A percentile compares a stretch with the other conserved stretches of the same genome.
Evolutionary conservation across 768 basidiomycete species (phyloP).

Genomic region (Phanerochaete carnosa): DNA sequence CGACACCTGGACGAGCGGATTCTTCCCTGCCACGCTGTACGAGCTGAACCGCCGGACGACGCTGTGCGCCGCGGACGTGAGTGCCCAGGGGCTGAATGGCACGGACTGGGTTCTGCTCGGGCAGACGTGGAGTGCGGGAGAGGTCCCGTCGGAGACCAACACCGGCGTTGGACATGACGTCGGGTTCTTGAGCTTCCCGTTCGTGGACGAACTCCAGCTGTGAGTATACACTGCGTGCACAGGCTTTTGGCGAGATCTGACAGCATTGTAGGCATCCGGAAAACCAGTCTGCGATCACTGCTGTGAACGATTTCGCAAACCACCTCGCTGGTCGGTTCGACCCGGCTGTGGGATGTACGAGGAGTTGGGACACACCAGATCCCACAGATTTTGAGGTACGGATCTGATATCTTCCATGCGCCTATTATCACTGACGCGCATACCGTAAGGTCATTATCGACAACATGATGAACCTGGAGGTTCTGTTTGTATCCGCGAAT

Average conservation of each 20-base stretch:
- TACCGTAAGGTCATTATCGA: constrained; percentile 68
- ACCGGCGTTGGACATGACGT: constrained; percentile 63
- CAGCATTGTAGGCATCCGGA: constrained; percentile 49
- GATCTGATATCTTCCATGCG: not conserved
- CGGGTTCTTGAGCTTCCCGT: constrained; percentile 70
- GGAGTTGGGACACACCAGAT: constrained; percentile 63
- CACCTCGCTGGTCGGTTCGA: constrained; percentile 57
- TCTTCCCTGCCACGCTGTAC: constrained; percentile 61
- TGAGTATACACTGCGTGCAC: constrained; percentile 29
- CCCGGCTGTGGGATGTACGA: constrained; percentile 60
- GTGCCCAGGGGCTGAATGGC: constrained; percentile 27
- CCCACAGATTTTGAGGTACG: constrained; percentile 57
- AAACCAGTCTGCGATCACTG: constrained; percentile 53
- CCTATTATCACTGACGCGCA: not conserved
- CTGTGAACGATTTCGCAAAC: constrained; percentile 54
- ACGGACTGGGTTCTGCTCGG: constrained; percentile 58
- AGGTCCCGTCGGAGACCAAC: constrained; percentile 46
- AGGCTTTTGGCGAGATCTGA: not conserved
- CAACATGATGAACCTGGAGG: constrained; percentile 78
- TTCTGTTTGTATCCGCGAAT: constrained; percentile 55
- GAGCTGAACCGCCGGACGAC: constrained; percentile 51
- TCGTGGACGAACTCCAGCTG: constrained; percentile 58
- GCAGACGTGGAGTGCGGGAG: constrained; percentile 45
- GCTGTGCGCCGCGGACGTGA: constrained; percentile 38
- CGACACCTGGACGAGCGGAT: constrained; percentile 66